phyloP scores from a whole-genome alignment of 2,329 filamentous ascomycete species.

The Whalleya microplaca region DNA sequence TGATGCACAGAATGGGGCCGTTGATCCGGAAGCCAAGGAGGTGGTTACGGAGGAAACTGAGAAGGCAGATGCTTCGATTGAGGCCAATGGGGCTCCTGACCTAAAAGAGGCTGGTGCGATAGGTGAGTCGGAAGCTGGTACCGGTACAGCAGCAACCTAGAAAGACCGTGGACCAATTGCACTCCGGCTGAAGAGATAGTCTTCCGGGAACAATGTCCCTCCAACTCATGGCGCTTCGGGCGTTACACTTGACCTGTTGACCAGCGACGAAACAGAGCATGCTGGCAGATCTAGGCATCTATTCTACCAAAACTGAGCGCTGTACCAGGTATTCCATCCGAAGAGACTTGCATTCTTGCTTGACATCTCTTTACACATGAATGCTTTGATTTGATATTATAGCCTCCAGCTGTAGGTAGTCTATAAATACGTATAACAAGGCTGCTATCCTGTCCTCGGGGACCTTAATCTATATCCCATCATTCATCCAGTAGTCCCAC shows the following conservation, averaged over 20 bases:
- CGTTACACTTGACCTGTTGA: not conserved
- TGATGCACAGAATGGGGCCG: conserved; percentile 10
- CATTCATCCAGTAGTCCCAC: conserved; percentile 65
- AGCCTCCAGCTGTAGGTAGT: not conserved
- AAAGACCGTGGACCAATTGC: not conserved
- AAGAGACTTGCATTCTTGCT: too few relatives aligned
- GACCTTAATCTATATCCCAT: conserved; percentile 1
- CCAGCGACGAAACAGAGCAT: not conserved
- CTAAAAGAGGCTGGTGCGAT: conserved; percentile 2
- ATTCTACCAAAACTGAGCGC: not conserved
- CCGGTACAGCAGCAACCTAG: conserved; percentile 1
- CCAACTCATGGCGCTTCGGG: not conserved
- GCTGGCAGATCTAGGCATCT: not conserved
- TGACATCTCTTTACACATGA: too few relatives aligned
- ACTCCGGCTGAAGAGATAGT: not conserved
- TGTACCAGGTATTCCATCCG: too few relatives aligned
- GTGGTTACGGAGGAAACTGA: conserved; percentile 34
- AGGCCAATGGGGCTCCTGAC: not conserved
- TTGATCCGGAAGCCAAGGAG: conserved; percentile 38
- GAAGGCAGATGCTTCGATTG: conserved; percentile 15
- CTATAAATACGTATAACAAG: not conserved
- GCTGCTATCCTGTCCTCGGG: not conserved
- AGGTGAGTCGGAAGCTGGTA: conserved; percentile 14
- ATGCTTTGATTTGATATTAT: not conserved
- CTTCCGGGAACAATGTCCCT: not conserved